Evolutionary conservation across 768 basidiomycete species (phyloP).

Genomic region (Boletellus emodensis): DNA sequence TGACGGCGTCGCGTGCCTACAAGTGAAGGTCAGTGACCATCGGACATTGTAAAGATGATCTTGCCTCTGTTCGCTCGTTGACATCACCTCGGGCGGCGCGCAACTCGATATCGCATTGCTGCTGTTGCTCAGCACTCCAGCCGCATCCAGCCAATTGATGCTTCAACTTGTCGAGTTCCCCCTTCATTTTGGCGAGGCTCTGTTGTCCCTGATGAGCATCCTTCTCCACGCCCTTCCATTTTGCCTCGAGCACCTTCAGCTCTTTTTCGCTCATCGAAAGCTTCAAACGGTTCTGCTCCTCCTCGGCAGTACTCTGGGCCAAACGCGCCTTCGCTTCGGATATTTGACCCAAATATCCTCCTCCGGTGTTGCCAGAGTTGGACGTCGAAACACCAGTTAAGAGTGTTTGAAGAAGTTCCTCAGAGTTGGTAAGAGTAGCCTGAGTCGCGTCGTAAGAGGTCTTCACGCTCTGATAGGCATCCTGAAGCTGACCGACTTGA

Average conservation of each 20-base stretch:
- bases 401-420: conserved; percentile 93
- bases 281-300: conserved; percentile 75
- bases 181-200: conserved; percentile 56
- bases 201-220: conserved; percentile 77
- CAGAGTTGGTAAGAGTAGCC: conserved; percentile 62
- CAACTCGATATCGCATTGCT: conserved; percentile 47
- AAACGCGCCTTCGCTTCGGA: conserved; percentile 75
- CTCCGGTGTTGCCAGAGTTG: conserved; percentile 61
- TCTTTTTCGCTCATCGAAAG: conserved; percentile 78
- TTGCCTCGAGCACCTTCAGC: conserved; percentile 66
- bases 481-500: conserved; percentile 53
- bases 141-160: conserved; percentile 54
- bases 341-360: conserved; percentile 96
- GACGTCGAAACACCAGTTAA: conserved; percentile 85
- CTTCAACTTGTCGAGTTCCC: conserved; percentile 54
- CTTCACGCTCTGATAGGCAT: conserved; percentile 60
- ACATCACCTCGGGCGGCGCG: conserved; percentile 52
- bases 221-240: conserved; percentile 79
- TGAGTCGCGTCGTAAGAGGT: conserved; percentile 60
- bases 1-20: conserved; percentile 67
- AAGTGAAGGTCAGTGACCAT: conserved; percentile 6
- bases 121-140: conserved; percentile 77
- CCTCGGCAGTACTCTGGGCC: conserved; percentile 76
- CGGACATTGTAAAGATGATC: conserved; percentile 9
- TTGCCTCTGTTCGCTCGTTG: conserved; percentile 59